A percentile compares a stretch with the other conserved stretches of the same genome.
Conservation (phyloP, 2,329 filamentous ascomycete genomes). For the Dendrostoma leiphaemia region DNA sequence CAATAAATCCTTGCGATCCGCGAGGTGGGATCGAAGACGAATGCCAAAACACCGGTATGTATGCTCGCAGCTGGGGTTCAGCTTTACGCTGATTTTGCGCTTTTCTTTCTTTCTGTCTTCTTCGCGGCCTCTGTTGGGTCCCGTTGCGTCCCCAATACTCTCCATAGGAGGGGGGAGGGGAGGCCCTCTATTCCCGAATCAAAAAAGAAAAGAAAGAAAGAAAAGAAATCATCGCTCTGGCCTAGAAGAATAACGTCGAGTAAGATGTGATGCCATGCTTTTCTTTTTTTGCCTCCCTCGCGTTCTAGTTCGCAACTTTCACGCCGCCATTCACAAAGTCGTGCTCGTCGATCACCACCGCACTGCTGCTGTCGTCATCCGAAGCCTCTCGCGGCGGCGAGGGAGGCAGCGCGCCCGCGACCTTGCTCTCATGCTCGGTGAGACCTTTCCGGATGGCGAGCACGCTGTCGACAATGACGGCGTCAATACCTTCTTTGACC, state of each 20-base stretch:
- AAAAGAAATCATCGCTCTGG: too few relatives aligned
- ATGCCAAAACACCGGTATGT: background rate
- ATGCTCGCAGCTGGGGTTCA: background rate
- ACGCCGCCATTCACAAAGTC: slow-evolving; percentile 6
- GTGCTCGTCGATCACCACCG: background rate
- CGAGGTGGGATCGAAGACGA: background rate
- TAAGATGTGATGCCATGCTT: too few relatives aligned
- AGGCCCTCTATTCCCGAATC: background rate
- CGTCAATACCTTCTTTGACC: slow-evolving; percentile 93
- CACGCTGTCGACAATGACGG: slow-evolving; percentile 95
- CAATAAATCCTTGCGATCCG: background rate
- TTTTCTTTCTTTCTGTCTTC: background rate
- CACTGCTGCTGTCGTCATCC: background rate
- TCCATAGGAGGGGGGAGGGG: too few relatives aligned
- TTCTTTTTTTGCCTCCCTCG: too few relatives aligned
- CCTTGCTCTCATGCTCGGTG: slow-evolving; percentile 42
- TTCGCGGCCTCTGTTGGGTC: background rate
- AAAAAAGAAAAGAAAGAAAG: too few relatives aligned
- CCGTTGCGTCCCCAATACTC: background rate
- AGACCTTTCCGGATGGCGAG: slow-evolving; percentile 89
- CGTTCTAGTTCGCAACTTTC: slow-evolving; percentile 9
- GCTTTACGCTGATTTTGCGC: background rate
- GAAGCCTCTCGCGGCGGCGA: background rate
- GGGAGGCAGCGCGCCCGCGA: background rate
- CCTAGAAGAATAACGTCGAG: too few relatives aligned